A percentile compares a stretch with the other conserved stretches of the same genome.
phyloP scores from a whole-genome alignment of 148 eudicot genomes.

The Heliosperma pusillum region DNA sequence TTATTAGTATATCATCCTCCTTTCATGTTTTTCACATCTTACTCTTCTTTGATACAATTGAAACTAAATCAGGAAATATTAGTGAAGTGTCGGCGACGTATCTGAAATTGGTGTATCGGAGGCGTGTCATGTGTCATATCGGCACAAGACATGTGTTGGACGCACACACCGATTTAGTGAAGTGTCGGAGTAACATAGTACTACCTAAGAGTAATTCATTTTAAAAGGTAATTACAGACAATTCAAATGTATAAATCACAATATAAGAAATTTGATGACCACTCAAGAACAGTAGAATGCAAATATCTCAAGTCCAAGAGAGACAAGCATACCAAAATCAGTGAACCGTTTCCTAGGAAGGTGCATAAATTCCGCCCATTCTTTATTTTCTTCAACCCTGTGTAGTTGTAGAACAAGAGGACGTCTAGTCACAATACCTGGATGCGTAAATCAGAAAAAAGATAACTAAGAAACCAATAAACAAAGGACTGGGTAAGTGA shows the following conservation, averaged over 20 bases:
- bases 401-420: slow-evolving; percentile 98
- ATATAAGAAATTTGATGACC: background rate
- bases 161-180: no score
- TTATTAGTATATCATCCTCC: no score
- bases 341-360: slow-evolving; percentile 69
- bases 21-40: no score
- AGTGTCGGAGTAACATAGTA: no score
- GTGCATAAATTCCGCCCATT: slow-evolving; percentile 97
- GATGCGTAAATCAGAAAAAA: slow-evolving; percentile 10
- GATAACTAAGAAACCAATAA: background rate
- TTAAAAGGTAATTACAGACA: background rate
- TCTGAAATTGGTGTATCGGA: no score
- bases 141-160: no score
- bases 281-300: slow-evolving; percentile 4
- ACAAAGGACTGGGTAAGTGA: background rate
- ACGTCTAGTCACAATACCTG: slow-evolving; percentile 97
- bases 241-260: background rate
- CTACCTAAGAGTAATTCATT: background rate
- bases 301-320: background rate
- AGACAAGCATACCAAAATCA: slow-evolving; percentile 70
- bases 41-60: no score
- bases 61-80: no score
- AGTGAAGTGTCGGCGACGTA: no score
- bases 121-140: no score
- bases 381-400: slow-evolving; percentile 82